Conservation (phyloP, 2,329 filamentous ascomycete genomes). For the Mycogone perniciosa region DNA sequence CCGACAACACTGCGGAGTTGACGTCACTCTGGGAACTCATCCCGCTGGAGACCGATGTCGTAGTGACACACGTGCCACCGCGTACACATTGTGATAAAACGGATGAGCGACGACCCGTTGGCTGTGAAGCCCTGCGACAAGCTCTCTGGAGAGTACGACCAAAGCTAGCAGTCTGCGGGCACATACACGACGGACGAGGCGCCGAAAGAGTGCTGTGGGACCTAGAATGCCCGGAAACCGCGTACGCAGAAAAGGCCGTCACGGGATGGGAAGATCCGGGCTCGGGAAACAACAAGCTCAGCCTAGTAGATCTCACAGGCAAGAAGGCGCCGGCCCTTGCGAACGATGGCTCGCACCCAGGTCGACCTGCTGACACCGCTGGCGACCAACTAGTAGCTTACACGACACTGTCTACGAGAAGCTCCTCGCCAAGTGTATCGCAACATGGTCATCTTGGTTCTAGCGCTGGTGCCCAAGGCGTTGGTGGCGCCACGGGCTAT, state of each 20-base stretch:
- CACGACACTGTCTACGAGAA: conserved; percentile 1
- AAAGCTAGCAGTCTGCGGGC: conserved; percentile 61
- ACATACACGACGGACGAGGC: conserved; percentile 64
- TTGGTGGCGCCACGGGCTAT: conserved; percentile 2
- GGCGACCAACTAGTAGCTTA: not conserved
- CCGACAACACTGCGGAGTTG: conserved; percentile 16
- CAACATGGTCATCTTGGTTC: conserved; percentile 12
- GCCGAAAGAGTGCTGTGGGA: conserved; percentile 58
- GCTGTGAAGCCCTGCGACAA: conserved; percentile 54
- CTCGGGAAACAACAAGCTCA: conserved; percentile 48
- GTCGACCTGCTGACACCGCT: not conserved
- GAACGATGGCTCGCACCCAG: conserved; percentile 39
- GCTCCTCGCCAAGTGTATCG: not conserved
- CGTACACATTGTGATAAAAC: conserved; percentile 51
- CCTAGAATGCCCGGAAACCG: conserved; percentile 30
- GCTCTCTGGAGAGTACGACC: conserved; percentile 57
- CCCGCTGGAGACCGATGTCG: conserved; percentile 55
- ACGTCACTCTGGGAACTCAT: conserved; percentile 54
- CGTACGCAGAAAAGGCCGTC: conserved; percentile 38
- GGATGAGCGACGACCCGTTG: conserved; percentile 34
- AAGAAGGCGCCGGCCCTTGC: conserved; percentile 35
- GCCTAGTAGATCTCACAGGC: conserved; percentile 54
- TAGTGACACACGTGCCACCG: conserved; percentile 67
- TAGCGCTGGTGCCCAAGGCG: conserved; percentile 11
- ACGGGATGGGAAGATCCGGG: conserved; percentile 55